Evolutionary conservation across 176 grass and related monocot genomes (phyloP).

Genomic region (Cenchrus fungigraminus): DNA sequence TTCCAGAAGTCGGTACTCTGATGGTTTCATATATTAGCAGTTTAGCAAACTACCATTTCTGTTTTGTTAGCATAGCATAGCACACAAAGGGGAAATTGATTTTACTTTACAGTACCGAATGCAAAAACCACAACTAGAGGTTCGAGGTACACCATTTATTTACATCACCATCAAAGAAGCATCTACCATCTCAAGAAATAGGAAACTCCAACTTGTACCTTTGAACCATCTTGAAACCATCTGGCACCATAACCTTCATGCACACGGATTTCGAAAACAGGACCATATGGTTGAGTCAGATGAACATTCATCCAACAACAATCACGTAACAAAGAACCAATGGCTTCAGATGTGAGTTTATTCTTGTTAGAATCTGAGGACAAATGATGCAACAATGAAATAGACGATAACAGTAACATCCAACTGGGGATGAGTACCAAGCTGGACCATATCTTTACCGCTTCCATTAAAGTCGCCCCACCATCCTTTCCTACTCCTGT

Average conservation of each 20-base stretch:
- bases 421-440: slow-evolving; percentile 31
- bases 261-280: slow-evolving; percentile 88
- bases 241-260: slow-evolving; percentile 82
- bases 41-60: background rate
- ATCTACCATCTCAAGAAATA: background rate
- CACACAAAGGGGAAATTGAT: background rate
- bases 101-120: background rate
- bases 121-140: background rate
- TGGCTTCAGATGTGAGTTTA: slow-evolving; percentile 53
- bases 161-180: slow-evolving; percentile 8
- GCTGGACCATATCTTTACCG: slow-evolving; percentile 51
- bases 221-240: slow-evolving; percentile 83
- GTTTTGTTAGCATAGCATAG: background rate
- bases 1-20: background rate
- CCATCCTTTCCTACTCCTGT: slow-evolving; percentile 77
- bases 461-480: slow-evolving; percentile 77
- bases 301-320: slow-evolving; percentile 90
- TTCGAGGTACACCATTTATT: slow-evolving; percentile 1
- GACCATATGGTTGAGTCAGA: slow-evolving; percentile 61
- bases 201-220: slow-evolving; percentile 55
- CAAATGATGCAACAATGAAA: slow-evolving; percentile 32
- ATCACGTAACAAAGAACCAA: slow-evolving; percentile 61
- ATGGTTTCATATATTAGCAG: background rate
- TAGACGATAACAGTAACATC: background rate
- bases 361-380: slow-evolving; percentile 81